Percentiles rank a stretch among this genome's conserved stretches.
Conservation (phyloP, 352 stramenopile genomes). For the Discostella stelligera region DNA sequence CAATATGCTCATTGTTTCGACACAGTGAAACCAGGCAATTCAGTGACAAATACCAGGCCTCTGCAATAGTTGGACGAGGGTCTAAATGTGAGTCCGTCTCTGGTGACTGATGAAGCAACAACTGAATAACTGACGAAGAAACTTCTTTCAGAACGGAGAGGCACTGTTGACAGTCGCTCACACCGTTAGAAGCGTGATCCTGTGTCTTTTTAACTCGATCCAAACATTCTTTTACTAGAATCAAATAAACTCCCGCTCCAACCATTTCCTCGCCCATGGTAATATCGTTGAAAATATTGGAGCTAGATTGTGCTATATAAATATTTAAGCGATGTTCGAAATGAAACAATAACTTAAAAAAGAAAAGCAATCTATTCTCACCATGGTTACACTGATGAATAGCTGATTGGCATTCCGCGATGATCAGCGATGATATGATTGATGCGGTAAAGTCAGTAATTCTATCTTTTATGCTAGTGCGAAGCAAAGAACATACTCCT, state of each 20-base stretch:
- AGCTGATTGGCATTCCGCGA: constrained; percentile 59
- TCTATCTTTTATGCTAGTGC: constrained; percentile 32
- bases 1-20: constrained; percentile 22
- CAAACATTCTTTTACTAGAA: constrained; percentile 51
- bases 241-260: constrained; percentile 59
- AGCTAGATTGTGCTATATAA: constrained; percentile 1
- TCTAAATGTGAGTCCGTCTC: constrained; percentile 58
- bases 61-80: constrained; percentile 59
- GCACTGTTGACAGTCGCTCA: constrained; percentile 33
- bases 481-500: constrained; percentile 51
- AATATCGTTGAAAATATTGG: constrained; percentile 63
- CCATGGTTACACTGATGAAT: constrained; percentile 49
- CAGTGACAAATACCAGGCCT: constrained; percentile 69
- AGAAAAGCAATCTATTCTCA: constrained; percentile 1
- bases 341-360: neutral
- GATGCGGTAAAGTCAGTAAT: constrained; percentile 38
- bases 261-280: constrained; percentile 66
- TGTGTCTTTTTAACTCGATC: constrained; percentile 21
- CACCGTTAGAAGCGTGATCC: constrained; percentile 9
- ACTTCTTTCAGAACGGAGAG: constrained; percentile 28
- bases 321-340: no score
- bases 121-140: constrained; percentile 30
- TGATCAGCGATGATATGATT: constrained; percentile 43
- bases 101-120: constrained; percentile 48
- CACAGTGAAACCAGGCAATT: constrained; percentile 22